Evolutionary conservation across 345 rosid species (phyloP), one percentile per base, ranked within the genome.

Genomic region (Alliaria petiolata): DNA sequence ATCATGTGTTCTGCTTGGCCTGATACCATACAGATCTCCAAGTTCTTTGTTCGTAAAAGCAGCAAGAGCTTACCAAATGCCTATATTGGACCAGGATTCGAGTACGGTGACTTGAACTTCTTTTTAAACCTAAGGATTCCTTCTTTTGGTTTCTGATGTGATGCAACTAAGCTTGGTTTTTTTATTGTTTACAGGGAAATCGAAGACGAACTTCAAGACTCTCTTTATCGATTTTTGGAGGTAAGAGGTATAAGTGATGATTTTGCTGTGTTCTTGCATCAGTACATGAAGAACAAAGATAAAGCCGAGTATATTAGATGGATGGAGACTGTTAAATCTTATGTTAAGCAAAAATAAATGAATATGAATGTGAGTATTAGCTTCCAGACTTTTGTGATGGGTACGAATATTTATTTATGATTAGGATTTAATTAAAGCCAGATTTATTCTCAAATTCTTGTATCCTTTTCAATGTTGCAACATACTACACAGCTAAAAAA

Each of bases 1-100:
- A 81, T 89, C 61, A 58, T 83, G 80, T 89, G 96, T 82, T 87
- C 96, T 13, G 97, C 87, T 61, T 89, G 92, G 92, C 95, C 95
- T 25, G 88, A 88, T 80, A 72, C 81, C 56, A 68, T 91, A 31
- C 86, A 84, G 74, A 83, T 93, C 62, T 70, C 70, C 34, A 84
- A 83, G 65, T 80, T 91, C 54, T 83, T 85, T 63, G 60, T 84
- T 39, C 91, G 85, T 52, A 59, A 63, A 44, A 52, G 58, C 9
- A 57, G 56, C 54, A 81, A 71, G 75, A 62, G 65, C 70, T 72
- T 59, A 30, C 74, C 76, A 3, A 55, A 75, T 56, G 78, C 83
- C 35, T 89, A 87, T 77, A 28, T 56, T 59, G 95, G 95, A 74
- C 98, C 98, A 28, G 81, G 76, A 67, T 86, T 93, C 88, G 76